Evolutionary conservation across 75 land plant genomes (phyloP), one percentile per base, ranked within the genome.

Genomic region (Cupressus sempervirens): DNA sequence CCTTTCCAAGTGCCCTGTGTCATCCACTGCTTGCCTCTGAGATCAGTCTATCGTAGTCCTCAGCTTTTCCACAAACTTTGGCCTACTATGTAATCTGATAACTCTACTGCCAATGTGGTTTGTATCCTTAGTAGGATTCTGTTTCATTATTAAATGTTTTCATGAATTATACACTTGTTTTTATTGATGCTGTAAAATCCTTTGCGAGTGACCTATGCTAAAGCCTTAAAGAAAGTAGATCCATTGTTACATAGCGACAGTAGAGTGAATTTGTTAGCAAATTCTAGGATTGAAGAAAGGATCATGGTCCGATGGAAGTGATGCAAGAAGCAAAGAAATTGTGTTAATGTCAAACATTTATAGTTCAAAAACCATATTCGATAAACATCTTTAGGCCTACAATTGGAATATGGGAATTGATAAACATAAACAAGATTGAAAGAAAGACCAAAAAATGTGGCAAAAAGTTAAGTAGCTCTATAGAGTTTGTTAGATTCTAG

Each of bases 21-120:
- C 38, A 70, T 12, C 32, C 81, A 65, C 86, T 67, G 83, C 46
- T 77, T 56, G 82, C 87, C 88, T 35, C 93, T 90, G 10, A 96
- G 98, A 11, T 93, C 98, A 4, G 48, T 86, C 13, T 96, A 96
- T 80, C 87, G 96, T 87, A 96, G 98, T 74, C 96, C 94, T 34
- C 88, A 92, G 87, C 91, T 93, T 29, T 96, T 96, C 67, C 58
- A 85, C 86, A 84, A 91, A 70, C 88, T 96, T 7, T 96, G 96
- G 98, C 96, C 95, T 3, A 85, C 50, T 40, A 92, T 96, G 98
- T 88, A 86, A 82, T 84, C 86, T 14, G 91, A 92, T 26, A 88
- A 88, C 83, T 36, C 67, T 1, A 80, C 76, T 80, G 83, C 86
- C 32, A 80, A 85, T 83, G 82, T 84, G 93, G 96, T 94, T 82